These are phyloP conservation scores for Galium porrigens DNA, from an alignment of 305 asterid species.

Conservation along the genomic window DNA sequence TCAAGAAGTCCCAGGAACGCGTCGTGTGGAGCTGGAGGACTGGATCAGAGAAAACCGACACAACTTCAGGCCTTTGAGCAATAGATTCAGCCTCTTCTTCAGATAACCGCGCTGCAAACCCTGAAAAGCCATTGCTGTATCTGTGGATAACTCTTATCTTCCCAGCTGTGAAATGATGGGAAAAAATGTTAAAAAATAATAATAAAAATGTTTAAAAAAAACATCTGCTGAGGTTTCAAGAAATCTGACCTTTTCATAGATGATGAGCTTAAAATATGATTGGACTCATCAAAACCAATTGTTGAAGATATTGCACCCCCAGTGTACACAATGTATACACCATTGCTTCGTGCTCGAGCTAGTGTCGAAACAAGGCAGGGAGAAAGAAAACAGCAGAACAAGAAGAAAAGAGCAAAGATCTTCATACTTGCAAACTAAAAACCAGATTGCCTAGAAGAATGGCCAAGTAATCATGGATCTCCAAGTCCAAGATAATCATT, in stretches of 20 bases:
- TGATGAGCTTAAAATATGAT: constrained; percentile 20
- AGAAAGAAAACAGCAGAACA: background rate
- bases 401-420: constrained; percentile 1
- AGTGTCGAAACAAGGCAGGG: constrained; percentile 21
- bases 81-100: constrained; percentile 44
- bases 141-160: constrained; percentile 33
- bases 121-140: constrained; percentile 55
- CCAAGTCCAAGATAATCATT: background rate
- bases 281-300: constrained; percentile 20
- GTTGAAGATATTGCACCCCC: constrained; percentile 33
- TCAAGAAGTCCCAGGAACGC: constrained; percentile 83
- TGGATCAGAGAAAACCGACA: constrained; percentile 72
- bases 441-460: background rate
- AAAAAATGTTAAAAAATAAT: background rate
- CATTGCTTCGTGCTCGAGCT: constrained; percentile 24
- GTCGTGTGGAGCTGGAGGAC: constrained; percentile 68
- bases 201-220: background rate
- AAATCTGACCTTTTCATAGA: background rate
- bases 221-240: background rate
- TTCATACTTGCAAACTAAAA: background rate
- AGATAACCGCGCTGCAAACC: constrained; percentile 58
- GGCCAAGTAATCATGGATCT: background rate
- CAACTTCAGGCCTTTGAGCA: constrained; percentile 42
- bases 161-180: constrained; percentile 21
- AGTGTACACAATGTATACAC: constrained; percentile 68